Evolutionary conservation across 1,139 yeast genomes (phyloP).

Genomic region (Kluyveromyces sp.): DNA sequence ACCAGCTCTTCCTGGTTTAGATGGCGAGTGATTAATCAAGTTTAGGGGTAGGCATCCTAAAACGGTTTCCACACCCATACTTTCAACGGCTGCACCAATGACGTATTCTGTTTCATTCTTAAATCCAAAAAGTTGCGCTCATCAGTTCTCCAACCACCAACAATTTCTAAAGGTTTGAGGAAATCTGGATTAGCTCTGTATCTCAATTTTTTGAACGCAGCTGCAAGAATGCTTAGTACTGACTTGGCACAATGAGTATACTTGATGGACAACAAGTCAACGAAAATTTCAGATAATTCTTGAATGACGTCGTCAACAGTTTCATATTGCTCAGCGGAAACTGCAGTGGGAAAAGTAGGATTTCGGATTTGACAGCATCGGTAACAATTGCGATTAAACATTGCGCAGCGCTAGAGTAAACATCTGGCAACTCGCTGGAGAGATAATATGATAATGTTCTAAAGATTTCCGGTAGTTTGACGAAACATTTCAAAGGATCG

Average conservation of each 20-base stretch:
- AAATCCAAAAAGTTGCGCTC: conserved; percentile 65
- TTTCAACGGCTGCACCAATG: conserved; percentile 67
- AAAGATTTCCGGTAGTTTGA: conserved; percentile 50
- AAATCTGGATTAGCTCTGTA: conserved; percentile 67
- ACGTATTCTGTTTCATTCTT: conserved; percentile 71
- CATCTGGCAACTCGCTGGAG: conserved; percentile 57
- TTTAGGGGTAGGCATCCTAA: conserved; percentile 71
- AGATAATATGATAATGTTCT: conserved; percentile 54
- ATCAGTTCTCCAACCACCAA: conserved; percentile 81
- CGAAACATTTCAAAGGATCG: conserved; percentile 50
- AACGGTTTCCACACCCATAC: conserved; percentile 82
- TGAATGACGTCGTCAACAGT: conserved; percentile 49
- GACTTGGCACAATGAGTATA: conserved; percentile 74
- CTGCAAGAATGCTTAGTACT: conserved; percentile 61
- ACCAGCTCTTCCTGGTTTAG: conserved; percentile 85
- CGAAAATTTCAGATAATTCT: conserved; percentile 44
- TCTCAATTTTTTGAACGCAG: conserved; percentile 57
- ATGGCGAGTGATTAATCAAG: conserved; percentile 42
- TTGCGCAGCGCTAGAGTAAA: conserved; percentile 74
- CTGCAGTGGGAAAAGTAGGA: conserved; percentile 43
- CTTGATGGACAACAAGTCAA: conserved; percentile 59
- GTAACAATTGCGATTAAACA: conserved; percentile 71
- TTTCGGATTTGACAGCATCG: conserved; percentile 56
- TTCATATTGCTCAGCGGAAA: conserved; percentile 41
- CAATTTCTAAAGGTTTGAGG: conserved; percentile 54